Percentiles rank a stretch among this genome's conserved stretches.
Evolutionary conservation across 768 basidiomycete genomes (phyloP).

Genomic region (Leccinum broughii): DNA sequence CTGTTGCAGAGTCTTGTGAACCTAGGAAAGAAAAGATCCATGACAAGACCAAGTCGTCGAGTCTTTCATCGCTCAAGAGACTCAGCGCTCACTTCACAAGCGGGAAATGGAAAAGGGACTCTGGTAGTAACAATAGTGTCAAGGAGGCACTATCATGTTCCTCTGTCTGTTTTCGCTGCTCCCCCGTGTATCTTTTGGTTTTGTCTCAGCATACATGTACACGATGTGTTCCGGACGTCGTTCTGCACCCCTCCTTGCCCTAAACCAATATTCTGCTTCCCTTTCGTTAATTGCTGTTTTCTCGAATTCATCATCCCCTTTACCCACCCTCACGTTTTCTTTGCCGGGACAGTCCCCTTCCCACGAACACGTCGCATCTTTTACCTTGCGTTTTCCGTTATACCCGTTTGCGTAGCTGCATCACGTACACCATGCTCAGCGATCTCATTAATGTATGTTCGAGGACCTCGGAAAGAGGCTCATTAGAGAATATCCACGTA

Average conservation of each 20-base stretch:
- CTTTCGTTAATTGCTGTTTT: conserved; percentile 8
- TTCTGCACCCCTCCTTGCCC: conserved; percentile 15
- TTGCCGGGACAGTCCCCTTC: conserved; percentile 18
- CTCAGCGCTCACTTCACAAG: conserved; percentile 43
- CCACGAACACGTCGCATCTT: conserved; percentile 15
- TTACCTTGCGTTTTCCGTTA: conserved; percentile 17
- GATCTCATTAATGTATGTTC: conserved; percentile 35
- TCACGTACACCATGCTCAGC: conserved; percentile 29
- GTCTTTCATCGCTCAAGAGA: conserved; percentile 58
- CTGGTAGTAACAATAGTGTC: conserved; percentile 45
- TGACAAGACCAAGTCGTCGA: conserved; percentile 52
- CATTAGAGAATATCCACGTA: conserved; percentile 17
- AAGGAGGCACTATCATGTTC: conserved; percentile 36
- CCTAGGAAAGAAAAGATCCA: conserved; percentile 40
- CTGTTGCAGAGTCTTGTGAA: conserved; percentile 35
- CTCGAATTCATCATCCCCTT: conserved; percentile 11
- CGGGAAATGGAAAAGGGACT: conserved; percentile 53
- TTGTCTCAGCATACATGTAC: conserved; percentile 24
- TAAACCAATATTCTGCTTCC: conserved; percentile 13
- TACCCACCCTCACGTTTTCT: conserved; percentile 15
- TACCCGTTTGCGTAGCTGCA: conserved; percentile 34
- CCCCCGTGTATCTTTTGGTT: conserved; percentile 17
- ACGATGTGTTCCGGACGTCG: conserved; percentile 19
- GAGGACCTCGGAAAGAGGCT: conserved; percentile 9
- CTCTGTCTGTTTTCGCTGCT: conserved; percentile 15